Percentiles rank a stretch among this genome's conserved stretches.
Conservation (phyloP, 345 rosid genomes). For the Psidium friedrichsthalianum region DNA sequence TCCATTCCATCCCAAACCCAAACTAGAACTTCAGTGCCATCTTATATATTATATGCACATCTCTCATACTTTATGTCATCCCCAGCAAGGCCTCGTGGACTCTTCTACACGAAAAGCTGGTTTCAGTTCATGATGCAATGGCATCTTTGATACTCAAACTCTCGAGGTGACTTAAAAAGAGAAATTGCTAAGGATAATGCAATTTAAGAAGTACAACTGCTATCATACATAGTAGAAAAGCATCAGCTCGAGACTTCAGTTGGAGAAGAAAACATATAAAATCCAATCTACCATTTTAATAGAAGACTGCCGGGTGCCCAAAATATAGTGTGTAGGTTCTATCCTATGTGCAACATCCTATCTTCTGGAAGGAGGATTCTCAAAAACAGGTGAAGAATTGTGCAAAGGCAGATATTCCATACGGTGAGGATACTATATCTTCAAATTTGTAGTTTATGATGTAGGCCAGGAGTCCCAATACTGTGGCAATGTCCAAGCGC, state of each 20-base stretch:
- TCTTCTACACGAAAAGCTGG: not conserved
- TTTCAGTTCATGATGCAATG: not conserved
- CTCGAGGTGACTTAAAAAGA: not conserved
- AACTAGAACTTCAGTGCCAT: not conserved
- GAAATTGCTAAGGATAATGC: not conserved
- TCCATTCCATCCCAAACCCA: not conserved
- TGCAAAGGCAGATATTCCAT: slow-evolving; percentile 10
- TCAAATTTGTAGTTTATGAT: slow-evolving; percentile 91
- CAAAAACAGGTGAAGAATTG: not conserved
- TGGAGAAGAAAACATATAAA: not conserved
- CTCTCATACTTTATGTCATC: not conserved
- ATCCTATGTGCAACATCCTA: not conserved
- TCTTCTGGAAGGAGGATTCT: not conserved
- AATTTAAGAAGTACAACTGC: not conserved
- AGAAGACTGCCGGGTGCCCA: no score
- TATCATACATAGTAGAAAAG: not conserved
- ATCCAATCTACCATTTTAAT: not conserved
- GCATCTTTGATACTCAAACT: not conserved
- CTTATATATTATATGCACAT: not conserved
- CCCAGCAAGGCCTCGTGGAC: not conserved
- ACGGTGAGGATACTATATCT: slow-evolving; percentile 81
- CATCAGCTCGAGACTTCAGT: not conserved
- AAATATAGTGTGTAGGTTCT: not conserved
- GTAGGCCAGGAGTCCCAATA: slow-evolving; percentile 71
- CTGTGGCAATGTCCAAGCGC: no score